phyloP scores from a whole-genome alignment of 2,329 filamentous ascomycete genomes.

The Cladosporium sp. region DNA sequence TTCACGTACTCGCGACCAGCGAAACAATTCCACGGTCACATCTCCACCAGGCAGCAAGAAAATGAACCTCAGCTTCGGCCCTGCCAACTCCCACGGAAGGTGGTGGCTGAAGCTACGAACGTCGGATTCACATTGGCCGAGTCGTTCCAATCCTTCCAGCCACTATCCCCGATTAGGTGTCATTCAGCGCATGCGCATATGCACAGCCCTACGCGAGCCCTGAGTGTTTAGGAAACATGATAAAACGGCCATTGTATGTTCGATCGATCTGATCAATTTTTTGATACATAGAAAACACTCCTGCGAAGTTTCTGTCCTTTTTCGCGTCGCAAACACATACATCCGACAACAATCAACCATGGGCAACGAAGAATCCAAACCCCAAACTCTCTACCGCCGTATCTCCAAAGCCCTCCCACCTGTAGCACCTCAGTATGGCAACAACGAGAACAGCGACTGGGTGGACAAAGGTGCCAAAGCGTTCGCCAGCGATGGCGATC shows the following conservation, averaged over 20 bases:
- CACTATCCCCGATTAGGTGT: not conserved
- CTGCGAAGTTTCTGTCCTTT: not conserved
- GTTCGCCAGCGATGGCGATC: slow-evolving; percentile 24
- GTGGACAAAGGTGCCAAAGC: slow-evolving; percentile 22
- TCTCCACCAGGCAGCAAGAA: slow-evolving; percentile 1
- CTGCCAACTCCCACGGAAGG: not conserved
- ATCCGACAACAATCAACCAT: not conserved
- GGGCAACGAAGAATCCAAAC: slow-evolving; percentile 18
- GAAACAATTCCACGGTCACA: not conserved
- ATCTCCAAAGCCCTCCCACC: slow-evolving; percentile 17
- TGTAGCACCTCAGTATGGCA: slow-evolving; percentile 3
- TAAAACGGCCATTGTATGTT: not conserved
- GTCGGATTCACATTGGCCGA: not conserved
- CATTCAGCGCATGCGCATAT: slow-evolving; percentile 5
- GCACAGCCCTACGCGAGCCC: slow-evolving; percentile 1
- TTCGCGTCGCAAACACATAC: not conserved
- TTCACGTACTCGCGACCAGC: not conserved
- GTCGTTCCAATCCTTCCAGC: not conserved
- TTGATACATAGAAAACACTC: not conserved
- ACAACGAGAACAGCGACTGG: slow-evolving; percentile 12
- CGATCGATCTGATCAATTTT: no score
- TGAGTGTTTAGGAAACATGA: not conserved
- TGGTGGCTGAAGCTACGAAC: not conserved
- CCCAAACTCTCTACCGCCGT: not conserved
- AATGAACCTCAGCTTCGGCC: not conserved